phyloP scores from a whole-genome alignment of 768 basidiomycete species.

The Dioszegia aurantiaca region DNA sequence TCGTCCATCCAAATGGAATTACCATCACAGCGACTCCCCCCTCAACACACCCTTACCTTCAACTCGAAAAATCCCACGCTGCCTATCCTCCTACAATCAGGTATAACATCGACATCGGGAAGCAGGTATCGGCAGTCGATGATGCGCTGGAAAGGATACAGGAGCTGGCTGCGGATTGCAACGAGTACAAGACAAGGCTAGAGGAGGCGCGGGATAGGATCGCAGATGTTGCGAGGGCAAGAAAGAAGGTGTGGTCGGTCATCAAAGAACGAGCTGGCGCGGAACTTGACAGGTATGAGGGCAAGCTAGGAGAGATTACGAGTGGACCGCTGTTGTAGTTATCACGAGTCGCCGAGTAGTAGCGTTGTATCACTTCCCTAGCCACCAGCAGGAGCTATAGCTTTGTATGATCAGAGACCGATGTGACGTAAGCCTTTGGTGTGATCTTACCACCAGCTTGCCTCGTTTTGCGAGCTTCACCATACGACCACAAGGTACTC shows the following conservation, averaged over 20 bases:
- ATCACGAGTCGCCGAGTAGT: background rate
- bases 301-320: slow-evolving; percentile 1
- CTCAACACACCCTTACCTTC: slow-evolving; percentile 25
- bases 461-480: no score
- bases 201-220: slow-evolving; percentile 51
- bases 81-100: slow-evolving; percentile 25
- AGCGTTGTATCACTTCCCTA: background rate
- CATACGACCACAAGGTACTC: background rate
- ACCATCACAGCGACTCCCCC: slow-evolving; percentile 29
- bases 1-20: slow-evolving; percentile 47
- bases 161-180: slow-evolving; percentile 51
- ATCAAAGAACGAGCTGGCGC: slow-evolving; percentile 46
- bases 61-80: slow-evolving; percentile 15
- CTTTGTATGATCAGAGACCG: no score
- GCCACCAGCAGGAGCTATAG: no score
- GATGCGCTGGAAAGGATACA: slow-evolving; percentile 48
- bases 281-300: slow-evolving; percentile 31
- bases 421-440: background rate
- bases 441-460: background rate
- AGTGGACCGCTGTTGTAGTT: slow-evolving; percentile 5
- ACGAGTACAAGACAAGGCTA: slow-evolving; percentile 51
- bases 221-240: slow-evolving; percentile 49
- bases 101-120: slow-evolving; percentile 45
- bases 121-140: slow-evolving; percentile 43
- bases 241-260: slow-evolving; percentile 51